Evolutionary conservation across 768 basidiomycete species (phyloP).

Genomic region (Naganishia onofrii): DNA sequence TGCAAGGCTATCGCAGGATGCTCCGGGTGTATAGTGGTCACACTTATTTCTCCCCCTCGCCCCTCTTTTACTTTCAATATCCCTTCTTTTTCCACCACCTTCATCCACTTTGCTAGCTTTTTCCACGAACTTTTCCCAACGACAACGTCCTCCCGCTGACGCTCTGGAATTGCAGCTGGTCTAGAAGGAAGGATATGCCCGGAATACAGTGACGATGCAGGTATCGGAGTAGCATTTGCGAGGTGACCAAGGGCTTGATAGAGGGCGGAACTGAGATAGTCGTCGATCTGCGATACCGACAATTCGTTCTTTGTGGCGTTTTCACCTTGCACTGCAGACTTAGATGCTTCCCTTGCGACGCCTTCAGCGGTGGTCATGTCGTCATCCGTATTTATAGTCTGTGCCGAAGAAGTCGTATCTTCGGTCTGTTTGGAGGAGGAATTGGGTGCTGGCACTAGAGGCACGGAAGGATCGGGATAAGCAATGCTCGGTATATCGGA

Average conservation of each 20-base stretch:
- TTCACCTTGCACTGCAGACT: too few species aligned
- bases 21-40: slow-evolving; percentile 3
- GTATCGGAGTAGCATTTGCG: slow-evolving; percentile 66
- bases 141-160: slow-evolving; percentile 45
- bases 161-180: slow-evolving; percentile 62
- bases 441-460: slow-evolving; percentile 33
- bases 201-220: slow-evolving; percentile 72
- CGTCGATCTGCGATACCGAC: slow-evolving; percentile 22
- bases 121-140: slow-evolving; percentile 79
- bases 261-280: slow-evolving; percentile 34
- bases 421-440: not conserved
- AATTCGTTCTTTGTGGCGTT: not conserved
- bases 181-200: slow-evolving; percentile 73
- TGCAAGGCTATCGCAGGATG: slow-evolving; percentile 22
- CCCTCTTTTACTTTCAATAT: slow-evolving; percentile 70
- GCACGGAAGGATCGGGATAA: slow-evolving; percentile 33
- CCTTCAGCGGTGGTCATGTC: too few species aligned
- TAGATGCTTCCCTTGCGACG: not conserved
- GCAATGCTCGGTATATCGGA: slow-evolving; percentile 33
- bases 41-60: slow-evolving; percentile 38
- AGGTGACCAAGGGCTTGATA: slow-evolving; percentile 49
- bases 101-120: slow-evolving; percentile 76
- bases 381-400: not conserved
- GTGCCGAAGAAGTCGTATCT: not conserved
- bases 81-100: slow-evolving; percentile 68